Percentiles rank a stretch among this genome's conserved stretches.
Conservation (phyloP, 2,329 filamentous ascomycete species). For the Trichocomaceae sp. region DNA sequence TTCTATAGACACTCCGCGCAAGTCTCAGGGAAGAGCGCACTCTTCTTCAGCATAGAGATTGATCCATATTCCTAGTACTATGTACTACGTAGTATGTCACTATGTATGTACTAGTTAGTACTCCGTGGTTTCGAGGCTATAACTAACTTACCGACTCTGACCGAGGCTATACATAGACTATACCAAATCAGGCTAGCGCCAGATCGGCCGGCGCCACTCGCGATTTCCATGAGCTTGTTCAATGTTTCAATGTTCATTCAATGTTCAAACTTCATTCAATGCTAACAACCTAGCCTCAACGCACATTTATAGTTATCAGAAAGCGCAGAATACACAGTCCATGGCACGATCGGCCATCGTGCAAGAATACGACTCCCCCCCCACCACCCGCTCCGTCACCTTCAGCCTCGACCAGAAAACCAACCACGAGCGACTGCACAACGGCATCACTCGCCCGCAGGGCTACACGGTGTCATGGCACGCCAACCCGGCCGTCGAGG, state of each 20-base stretch:
- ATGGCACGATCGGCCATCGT: slow-evolving; percentile 43
- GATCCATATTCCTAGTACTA: too few species aligned
- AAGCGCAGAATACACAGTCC: too few species aligned
- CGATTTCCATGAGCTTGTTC: not conserved
- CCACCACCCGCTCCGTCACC: slow-evolving; percentile 30
- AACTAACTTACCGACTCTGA: too few species aligned
- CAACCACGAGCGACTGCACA: slow-evolving; percentile 47
- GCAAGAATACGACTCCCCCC: slow-evolving; percentile 44
- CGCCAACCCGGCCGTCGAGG: slow-evolving; percentile 89
- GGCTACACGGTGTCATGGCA: slow-evolving; percentile 93
- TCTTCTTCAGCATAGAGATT: too few species aligned
- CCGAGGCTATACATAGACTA: not conserved
- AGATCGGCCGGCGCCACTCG: not conserved
- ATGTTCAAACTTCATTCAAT: too few species aligned
- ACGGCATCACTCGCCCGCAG: slow-evolving; percentile 70
- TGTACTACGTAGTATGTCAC: too few species aligned
- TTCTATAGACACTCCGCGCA: slow-evolving; percentile 37
- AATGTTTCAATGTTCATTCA: too few species aligned
- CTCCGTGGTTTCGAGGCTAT: too few species aligned
- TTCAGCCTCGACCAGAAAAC: slow-evolving; percentile 48
- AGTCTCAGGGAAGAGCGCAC: slow-evolving; percentile 20
- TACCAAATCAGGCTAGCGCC: not conserved
- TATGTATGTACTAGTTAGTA: too few species aligned
- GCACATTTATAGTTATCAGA: too few species aligned
- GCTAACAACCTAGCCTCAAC: too few species aligned